These are phyloP conservation scores for Trichoderma pleuroti DNA, from an alignment of 2,329 filamentous ascomycete species.

Conservation along the genomic window DNA sequence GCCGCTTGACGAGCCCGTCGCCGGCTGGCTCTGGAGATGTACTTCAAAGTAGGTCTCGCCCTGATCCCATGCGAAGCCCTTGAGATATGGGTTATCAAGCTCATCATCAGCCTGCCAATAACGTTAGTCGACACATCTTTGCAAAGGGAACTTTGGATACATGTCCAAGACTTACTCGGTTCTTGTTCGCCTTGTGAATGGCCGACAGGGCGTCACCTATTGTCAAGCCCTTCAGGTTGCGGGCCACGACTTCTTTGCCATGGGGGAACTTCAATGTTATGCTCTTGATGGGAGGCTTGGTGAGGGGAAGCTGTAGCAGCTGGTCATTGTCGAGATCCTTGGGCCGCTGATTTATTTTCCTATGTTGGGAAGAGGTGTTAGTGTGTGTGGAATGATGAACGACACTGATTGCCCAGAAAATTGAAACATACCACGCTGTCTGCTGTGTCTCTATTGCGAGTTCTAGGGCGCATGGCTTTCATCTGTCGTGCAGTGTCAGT, in stretches of 20 bases:
- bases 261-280: conserved; percentile 91
- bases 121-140: conserved; percentile 5
- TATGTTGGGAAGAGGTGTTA: conserved; percentile 35
- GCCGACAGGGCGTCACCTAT: conserved; percentile 96
- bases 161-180: conserved; percentile 63
- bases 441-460: conserved; percentile 81
- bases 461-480: conserved; percentile 67
- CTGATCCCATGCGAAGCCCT: conserved; percentile 95
- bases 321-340: conserved; percentile 76
- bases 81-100: conserved; percentile 79
- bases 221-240: conserved; percentile 91
- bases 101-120: conserved; percentile 76
- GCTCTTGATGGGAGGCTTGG: conserved; percentile 82
- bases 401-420: not conserved
- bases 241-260: conserved; percentile 77
- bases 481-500: conserved; percentile 49
- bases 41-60: conserved; percentile 85
- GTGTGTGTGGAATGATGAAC: not conserved
- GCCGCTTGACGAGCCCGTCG: conserved; percentile 34
- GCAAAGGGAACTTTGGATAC: not conserved
- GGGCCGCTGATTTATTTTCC: conserved; percentile 92
- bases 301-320: conserved; percentile 75
- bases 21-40: conserved; percentile 72
- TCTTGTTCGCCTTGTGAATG: conserved; percentile 95
- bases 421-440: conserved; percentile 67